Base-by-base conservation (phyloP, 495 filamentous ascomycete species). In the Lasiosphaeria miniovina region DNA sequence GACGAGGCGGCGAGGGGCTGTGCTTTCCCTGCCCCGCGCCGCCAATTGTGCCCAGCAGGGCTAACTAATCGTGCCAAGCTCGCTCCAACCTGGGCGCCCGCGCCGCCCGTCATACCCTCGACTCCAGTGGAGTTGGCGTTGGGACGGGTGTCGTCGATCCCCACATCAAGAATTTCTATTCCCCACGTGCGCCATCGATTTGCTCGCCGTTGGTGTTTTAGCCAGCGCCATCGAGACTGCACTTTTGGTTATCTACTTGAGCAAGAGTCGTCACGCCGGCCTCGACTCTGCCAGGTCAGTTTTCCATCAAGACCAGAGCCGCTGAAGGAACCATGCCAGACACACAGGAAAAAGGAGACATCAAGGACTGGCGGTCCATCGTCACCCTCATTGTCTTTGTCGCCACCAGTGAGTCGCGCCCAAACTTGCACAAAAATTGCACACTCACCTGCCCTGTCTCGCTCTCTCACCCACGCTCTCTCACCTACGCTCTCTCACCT, bases 371-470 rank as follows among this genome's bases (percentile, higher is more conserved):
- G 85, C 72, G 77, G 57, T 87, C 85, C 36, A 87, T 88, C 49
- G 69, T 87, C 46, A 87, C 84, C 4, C 75, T 88, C 31, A 70
- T 88, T 36, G 75, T 86, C 15, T 88, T 88, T 66, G 74, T 87
- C 40, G 15, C 85, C 48, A 84, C 85, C 5, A 88, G 84, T 87
- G 69, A 78, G 85, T 77, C 32, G 41, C 6, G n/a, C 11, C 15
- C 12, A 46, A 46, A 7, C 12, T n/a, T 46, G 11, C 43, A 24
- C 24, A 24, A 24, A 24, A 24, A 24, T 24, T 24, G 24, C 24
- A 24, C 24, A 24, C 24, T 17, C 8, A 58, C 41, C 40, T 17
- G 12, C 6, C 52, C 38, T 17, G 54, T 15, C 32, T 58, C 14
- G 12, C 36, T 52, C 49, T 40, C 24, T 49, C 54, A n/a, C 54